Evolutionary conservation across 495 filamentous ascomycete genomes (phyloP), one percentile per base, ranked within the genome.

Genomic region (Hypoxylon subgilvum): DNA sequence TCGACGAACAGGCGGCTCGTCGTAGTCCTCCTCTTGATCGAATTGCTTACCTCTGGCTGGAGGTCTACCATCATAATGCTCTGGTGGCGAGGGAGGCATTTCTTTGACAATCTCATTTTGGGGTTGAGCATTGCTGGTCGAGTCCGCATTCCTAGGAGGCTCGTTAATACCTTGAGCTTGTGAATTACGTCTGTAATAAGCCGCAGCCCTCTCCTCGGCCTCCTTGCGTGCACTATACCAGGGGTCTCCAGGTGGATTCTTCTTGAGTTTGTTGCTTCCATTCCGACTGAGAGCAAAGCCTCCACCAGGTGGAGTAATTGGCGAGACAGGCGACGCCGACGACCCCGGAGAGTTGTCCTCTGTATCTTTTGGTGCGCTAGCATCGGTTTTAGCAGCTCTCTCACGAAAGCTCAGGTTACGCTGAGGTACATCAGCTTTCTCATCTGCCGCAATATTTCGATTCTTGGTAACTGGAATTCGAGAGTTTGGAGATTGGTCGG

Each of bases 371-470:
- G 74, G 65, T 8, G 67, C 28, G 22, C 68, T 67, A 30, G 61
- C 22, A 10, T 79, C 74, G 40, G 67, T 67, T 34, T 68, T 72
- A 3, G 72, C 74, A 10, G 76, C 73, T 18, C 78, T 73, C 58
- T 80, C 78, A 13, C 78, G 75, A 56, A 80, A 79, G 58, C 78
- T 80, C 42, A 79, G 66, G 48, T 78, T 79, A 42, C 78, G 72
- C 62, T 76, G 72, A 36, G 76, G 74, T 23, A 75, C 55, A 32
- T 68, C 67, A 10, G 64, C 56, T 12, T 67, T 58, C 27, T 70
- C 60, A 38, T 22, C 53, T 12, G 41, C 28, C 3, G 54, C 13
- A 41, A 51, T 2, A 47, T 58, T 52, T 51, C 65, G 41, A 56
- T 67, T 44, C 63, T 61, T 49, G 35, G 68, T 23, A 62, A 70